Conservation (phyloP, 1,139 yeast species). For the Arxiozyma heterogenica region DNA sequence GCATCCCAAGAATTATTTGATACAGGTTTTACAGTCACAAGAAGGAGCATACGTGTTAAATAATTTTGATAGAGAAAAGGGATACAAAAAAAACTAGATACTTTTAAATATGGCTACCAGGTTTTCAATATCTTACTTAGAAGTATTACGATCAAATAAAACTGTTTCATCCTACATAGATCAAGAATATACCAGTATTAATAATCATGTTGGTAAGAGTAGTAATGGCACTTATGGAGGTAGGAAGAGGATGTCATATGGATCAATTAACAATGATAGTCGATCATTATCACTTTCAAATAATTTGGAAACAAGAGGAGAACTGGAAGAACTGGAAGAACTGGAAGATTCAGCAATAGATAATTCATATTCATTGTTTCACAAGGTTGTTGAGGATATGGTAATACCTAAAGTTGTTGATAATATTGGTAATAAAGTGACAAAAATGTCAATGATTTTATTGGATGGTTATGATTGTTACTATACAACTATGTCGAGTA, state of each 20-base stretch:
- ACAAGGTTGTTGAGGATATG: conserved; percentile 21
- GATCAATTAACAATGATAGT: conserved; percentile 2
- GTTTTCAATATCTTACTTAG: conserved; percentile 24
- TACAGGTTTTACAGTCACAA: no score
- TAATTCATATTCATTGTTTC: conserved; percentile 13
- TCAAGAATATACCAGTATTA: conserved; percentile 3
- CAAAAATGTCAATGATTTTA: conserved; percentile 24
- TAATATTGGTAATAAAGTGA: conserved; percentile 27
- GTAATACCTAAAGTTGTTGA: conserved; percentile 28
- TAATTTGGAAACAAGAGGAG: background rate
- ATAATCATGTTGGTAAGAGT: background rate
- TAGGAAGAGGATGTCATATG: conserved; percentile 1
- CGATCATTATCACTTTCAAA: background rate
- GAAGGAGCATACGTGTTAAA: background rate
- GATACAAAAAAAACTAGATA: background rate
- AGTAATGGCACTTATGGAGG: background rate
- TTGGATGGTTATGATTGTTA: conserved; percentile 30
- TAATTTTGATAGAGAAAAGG: no score
- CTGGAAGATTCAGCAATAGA: background rate
- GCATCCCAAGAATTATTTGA: background rate
- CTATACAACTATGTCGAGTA: conserved; percentile 22
- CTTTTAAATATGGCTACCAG: conserved; percentile 2
- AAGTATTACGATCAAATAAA: conserved; percentile 17
- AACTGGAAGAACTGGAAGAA: background rate
- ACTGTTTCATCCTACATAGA: conserved; percentile 19